A percentile compares a stretch with the other conserved stretches of the same genome.
These are phyloP conservation scores for Ustilaginoidea virens DNA, from an alignment of 2,329 filamentous ascomycete genomes.

Conservation along the genomic window DNA sequence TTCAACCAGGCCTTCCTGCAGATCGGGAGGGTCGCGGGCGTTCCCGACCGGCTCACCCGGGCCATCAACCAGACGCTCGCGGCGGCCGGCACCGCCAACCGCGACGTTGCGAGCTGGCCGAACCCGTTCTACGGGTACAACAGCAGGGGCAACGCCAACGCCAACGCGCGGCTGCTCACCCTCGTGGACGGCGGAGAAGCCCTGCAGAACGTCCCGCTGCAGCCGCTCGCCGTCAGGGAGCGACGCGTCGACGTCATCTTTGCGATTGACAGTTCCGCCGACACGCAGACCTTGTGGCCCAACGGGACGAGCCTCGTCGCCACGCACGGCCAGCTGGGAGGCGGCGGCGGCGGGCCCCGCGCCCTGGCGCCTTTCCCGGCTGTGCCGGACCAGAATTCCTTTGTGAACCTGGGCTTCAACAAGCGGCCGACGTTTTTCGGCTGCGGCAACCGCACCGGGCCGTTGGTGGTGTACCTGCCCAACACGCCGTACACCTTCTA, in stretches of 20 bases:
- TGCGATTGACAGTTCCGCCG: slow-evolving; percentile 63
- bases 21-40: slow-evolving; percentile 27
- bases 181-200: slow-evolving; percentile 71
- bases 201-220: slow-evolving; percentile 62
- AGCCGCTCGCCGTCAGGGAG: slow-evolving; percentile 61
- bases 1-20: slow-evolving; percentile 67
- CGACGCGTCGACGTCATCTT: slow-evolving; percentile 68
- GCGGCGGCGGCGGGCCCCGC: no score
- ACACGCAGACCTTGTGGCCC: slow-evolving; percentile 54
- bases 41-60: slow-evolving; percentile 33
- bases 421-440: slow-evolving; percentile 66
- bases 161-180: slow-evolving; percentile 38
- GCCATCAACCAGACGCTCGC: slow-evolving; percentile 36
- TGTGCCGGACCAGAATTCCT: slow-evolving; percentile 60
- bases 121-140: slow-evolving; percentile 63
- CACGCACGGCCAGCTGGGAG: slow-evolving; percentile 42
- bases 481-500: slow-evolving; percentile 59
- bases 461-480: slow-evolving; percentile 68
- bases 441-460: slow-evolving; percentile 32
- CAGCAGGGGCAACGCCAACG: slow-evolving; percentile 40
- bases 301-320: slow-evolving; percentile 63
- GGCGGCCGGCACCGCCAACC: no score
- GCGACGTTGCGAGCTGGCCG: slow-evolving; percentile 56
- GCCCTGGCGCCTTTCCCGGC: slow-evolving; percentile 58
- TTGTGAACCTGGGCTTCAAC: slow-evolving; percentile 64